Evolutionary conservation across 257 asterid species (phyloP).

Genomic region (Solanum medicagineum): DNA sequence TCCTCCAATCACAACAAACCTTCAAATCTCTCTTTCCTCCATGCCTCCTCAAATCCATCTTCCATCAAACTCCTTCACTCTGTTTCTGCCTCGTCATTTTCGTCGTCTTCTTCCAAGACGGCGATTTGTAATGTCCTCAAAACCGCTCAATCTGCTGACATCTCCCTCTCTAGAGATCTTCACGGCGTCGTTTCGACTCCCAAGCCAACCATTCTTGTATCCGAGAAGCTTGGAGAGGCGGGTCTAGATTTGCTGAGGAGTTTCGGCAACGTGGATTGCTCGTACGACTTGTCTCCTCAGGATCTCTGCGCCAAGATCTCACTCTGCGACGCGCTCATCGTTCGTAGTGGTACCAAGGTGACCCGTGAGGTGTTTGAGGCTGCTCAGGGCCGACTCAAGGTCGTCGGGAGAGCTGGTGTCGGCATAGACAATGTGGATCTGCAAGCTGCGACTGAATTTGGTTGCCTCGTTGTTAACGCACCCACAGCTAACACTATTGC

Average conservation of each 20-base stretch:
- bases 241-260: slow-evolving; percentile 54
- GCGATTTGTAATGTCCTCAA: slow-evolving; percentile 16
- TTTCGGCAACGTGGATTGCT: slow-evolving; percentile 50
- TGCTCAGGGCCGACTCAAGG: slow-evolving; percentile 67
- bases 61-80: not conserved
- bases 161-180: slow-evolving; percentile 17
- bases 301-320: slow-evolving; percentile 63
- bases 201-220: slow-evolving; percentile 71
- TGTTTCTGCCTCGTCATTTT: not conserved
- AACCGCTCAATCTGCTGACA: slow-evolving; percentile 23
- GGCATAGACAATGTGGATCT: slow-evolving; percentile 96
- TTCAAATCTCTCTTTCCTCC: not conserved
- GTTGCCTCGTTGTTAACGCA: slow-evolving; percentile 89
- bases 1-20: not conserved
- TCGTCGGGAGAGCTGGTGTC: slow-evolving; percentile 91
- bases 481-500: slow-evolving; percentile 95
- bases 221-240: slow-evolving; percentile 93
- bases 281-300: slow-evolving; percentile 53
- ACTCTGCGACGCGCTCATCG: slow-evolving; percentile 65
- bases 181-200: slow-evolving; percentile 10
- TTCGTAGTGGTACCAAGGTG: slow-evolving; percentile 87
- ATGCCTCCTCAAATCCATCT: slow-evolving; percentile 1
- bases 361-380: slow-evolving; percentile 86
- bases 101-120: not conserved
- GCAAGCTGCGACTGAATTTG: slow-evolving; percentile 87